Evolutionary conservation across 495 filamentous ascomycete species (phyloP).

Genomic region (Aspergillus panamensis): DNA sequence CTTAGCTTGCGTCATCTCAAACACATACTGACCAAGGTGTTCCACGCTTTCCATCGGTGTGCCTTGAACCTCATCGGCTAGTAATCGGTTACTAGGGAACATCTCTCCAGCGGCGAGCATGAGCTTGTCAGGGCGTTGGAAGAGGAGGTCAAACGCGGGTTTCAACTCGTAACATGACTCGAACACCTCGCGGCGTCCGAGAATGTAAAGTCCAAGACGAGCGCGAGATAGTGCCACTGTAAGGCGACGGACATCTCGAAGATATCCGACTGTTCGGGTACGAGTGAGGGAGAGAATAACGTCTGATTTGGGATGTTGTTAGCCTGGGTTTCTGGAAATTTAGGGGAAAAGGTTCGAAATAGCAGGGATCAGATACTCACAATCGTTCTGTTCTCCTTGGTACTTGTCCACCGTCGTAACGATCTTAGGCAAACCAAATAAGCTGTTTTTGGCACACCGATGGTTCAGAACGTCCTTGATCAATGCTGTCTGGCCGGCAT

Average conservation of each 20-base stretch:
- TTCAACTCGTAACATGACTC: slow-evolving; percentile 83
- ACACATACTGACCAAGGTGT: slow-evolving; percentile 95
- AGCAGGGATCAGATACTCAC: slow-evolving; percentile 50
- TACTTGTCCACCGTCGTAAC: slow-evolving; percentile 98
- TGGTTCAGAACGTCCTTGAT: slow-evolving; percentile 87
- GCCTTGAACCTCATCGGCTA: slow-evolving; percentile 55
- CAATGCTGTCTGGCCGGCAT: slow-evolving; percentile 89
- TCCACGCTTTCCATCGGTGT: slow-evolving; percentile 83
- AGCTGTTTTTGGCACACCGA: slow-evolving; percentile 71
- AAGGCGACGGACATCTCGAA: slow-evolving; percentile 88
- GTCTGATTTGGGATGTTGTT: slow-evolving; percentile 50
- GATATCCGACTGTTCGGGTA: slow-evolving; percentile 85
- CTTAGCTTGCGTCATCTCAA: slow-evolving; percentile 90
- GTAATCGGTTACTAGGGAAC: slow-evolving; percentile 64
- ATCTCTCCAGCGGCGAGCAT: slow-evolving; percentile 79
- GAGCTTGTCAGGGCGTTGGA: slow-evolving; percentile 70
- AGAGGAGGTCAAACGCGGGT: slow-evolving; percentile 75
- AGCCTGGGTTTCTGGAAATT: slow-evolving; percentile 11
- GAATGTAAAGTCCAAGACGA: slow-evolving; percentile 85
- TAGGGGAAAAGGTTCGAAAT: background rate
- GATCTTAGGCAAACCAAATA: slow-evolving; percentile 88
- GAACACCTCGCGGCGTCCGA: slow-evolving; percentile 87
- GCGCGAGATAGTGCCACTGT: slow-evolving; percentile 97
- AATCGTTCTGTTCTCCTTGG: slow-evolving; percentile 98
- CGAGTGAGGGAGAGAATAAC: slow-evolving; percentile 89